Evolutionary conservation across 805 yeast genomes (phyloP).

Genomic region (Ogataea populi-albae): DNA sequence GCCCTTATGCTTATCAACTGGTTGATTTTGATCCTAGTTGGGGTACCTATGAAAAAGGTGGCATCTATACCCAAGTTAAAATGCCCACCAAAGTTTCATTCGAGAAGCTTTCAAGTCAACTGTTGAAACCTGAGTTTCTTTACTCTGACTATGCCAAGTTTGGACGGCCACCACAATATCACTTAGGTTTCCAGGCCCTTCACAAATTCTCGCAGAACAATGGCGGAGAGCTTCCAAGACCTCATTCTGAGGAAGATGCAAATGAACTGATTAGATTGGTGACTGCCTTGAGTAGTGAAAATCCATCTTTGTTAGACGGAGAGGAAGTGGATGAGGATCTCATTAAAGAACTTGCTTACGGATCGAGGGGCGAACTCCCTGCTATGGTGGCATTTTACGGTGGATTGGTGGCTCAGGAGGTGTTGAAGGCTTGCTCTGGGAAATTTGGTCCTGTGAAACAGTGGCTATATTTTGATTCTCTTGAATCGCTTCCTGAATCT

Average conservation of each 20-base stretch:
- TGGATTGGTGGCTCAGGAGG: constrained; percentile 95
- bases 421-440: constrained; percentile 90
- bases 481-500: constrained; percentile 78
- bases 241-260: constrained; percentile 75
- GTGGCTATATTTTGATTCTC: constrained; percentile 88
- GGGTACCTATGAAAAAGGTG: constrained; percentile 77
- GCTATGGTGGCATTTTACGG: constrained; percentile 88
- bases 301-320: constrained; percentile 54
- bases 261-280: constrained; percentile 58
- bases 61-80: constrained; percentile 89
- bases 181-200: constrained; percentile 88
- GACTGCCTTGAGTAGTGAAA: constrained; percentile 53
- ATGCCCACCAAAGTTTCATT: constrained; percentile 66
- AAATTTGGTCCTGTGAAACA: constrained; percentile 93
- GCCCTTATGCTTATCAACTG: constrained; percentile 85
- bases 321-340: constrained; percentile 58
- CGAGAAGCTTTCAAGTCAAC: constrained; percentile 60
- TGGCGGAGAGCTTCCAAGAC: constrained; percentile 68
- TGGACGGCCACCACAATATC: constrained; percentile 87
- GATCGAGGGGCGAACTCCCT: constrained; percentile 89
- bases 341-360: constrained; percentile 71
- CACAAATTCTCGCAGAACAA: constrained; percentile 66
- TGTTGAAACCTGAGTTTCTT: constrained; percentile 73
- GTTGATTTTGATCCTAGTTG: constrained; percentile 52
- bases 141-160: constrained; percentile 91